phyloP scores from a whole-genome alignment of 345 rosid genomes.

The Linum tenue region DNA sequence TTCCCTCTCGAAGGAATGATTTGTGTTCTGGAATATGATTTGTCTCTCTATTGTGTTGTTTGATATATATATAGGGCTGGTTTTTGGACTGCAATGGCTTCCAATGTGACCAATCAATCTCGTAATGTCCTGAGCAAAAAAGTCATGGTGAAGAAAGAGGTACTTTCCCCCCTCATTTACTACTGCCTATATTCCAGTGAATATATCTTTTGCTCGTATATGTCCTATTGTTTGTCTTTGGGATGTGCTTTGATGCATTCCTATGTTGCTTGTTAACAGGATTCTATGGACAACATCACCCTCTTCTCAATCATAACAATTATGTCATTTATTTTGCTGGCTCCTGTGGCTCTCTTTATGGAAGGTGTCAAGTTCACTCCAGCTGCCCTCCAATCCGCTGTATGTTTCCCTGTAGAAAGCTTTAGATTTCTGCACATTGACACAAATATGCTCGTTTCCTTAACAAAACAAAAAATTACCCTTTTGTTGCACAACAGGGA shows the following conservation, averaged over 20 bases:
- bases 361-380: slow-evolving; percentile 96
- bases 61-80: slow-evolving; percentile 49
- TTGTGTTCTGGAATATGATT: background rate
- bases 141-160: slow-evolving; percentile 95
- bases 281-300: slow-evolving; percentile 89
- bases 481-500: slow-evolving; percentile 37
- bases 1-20: background rate
- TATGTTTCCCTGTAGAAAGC: slow-evolving; percentile 31
- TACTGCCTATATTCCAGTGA: background rate
- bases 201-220: background rate
- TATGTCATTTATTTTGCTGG: slow-evolving; percentile 74
- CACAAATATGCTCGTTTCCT: background rate
- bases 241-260: background rate
- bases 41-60: background rate
- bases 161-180: slow-evolving; percentile 18
- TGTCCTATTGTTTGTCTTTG: slow-evolving; percentile 1
- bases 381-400: slow-evolving; percentile 66
- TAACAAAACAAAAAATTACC: background rate
- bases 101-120: slow-evolving; percentile 76
- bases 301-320: slow-evolving; percentile 95
- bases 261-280: slow-evolving; percentile 39
- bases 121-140: slow-evolving; percentile 91
- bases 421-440: background rate
- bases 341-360: slow-evolving; percentile 67
- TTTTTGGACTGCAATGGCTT: slow-evolving; percentile 88